Evolutionary conservation across 306 rosid species (phyloP), one percentile per base, ranked within the genome.

Genomic region (Abrus pulchellus): DNA sequence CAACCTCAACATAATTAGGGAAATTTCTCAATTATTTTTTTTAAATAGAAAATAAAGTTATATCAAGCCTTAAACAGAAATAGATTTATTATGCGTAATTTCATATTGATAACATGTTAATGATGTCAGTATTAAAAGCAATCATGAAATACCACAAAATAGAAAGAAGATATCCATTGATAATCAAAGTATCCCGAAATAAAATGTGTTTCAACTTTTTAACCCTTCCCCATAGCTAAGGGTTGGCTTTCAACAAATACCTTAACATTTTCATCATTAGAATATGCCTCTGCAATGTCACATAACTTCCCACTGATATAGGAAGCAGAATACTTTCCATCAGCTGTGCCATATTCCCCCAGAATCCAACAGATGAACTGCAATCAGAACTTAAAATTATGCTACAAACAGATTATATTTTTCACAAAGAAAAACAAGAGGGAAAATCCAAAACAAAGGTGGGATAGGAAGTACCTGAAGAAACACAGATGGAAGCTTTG

Each of bases 291-390:
- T 44, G 97, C 99, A 60, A 90, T 85, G 76, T 96, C 99, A 74
- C 97, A 96, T 75, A 93, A 85, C 87, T 93, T 96, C 79, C 98
- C 99, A 72, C 82, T 81, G 71, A 96, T 90, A 79, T 93, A 93
- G 3, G 97, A 87, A 71, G 96, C 88, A 78, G 94, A 80, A 82
- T 92, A 83, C 88, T 88, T 89, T 78, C 99, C 97, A 88, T 90
- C 98, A 47, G 96, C 90, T 54, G 93, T 91, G 83, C 98, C 99
- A 82, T 93, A 95, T 83, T 95, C 99, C 75, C 99, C 99, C 68
- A 95, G 75, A 86, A 95, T 98, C 99, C 99, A 95, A 80, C 99
- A 95, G 74, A 95, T 95, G 82, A 95, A 97, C 99, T 95, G 90
- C 71, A 82, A 91, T 83, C 85, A 88, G 68, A 67, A 82, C 68